Evolutionary conservation across 1,284 basidiomycete genomes (phyloP).

Genomic region (Phylloboletellus chloephorus): DNA sequence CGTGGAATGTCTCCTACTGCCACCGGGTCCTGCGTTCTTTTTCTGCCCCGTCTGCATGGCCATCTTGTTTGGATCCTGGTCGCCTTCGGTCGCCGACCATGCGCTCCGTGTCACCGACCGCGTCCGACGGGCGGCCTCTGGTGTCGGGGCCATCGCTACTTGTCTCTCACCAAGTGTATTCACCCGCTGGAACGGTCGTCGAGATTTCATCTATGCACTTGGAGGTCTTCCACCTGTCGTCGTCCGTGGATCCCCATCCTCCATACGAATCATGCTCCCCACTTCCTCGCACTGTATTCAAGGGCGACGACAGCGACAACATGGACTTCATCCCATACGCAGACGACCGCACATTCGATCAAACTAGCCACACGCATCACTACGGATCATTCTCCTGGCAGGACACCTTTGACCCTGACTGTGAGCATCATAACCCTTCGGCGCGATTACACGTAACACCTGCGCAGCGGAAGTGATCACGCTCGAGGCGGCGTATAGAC

Average conservation of each 20-base stretch:
- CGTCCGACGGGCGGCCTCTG: not conserved
- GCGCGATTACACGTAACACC: constrained; percentile 13
- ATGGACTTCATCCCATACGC: constrained; percentile 56
- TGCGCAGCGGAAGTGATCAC: constrained; percentile 43
- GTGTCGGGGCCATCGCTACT: constrained; percentile 1
- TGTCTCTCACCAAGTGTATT: constrained; percentile 16
- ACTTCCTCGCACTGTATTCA: constrained; percentile 38
- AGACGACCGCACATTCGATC: constrained; percentile 49
- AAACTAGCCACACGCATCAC: constrained; percentile 34
- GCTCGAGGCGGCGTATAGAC: constrained; percentile 39
- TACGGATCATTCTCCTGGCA: constrained; percentile 49
- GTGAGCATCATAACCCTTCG: constrained; percentile 34
- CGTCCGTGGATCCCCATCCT: constrained; percentile 30
- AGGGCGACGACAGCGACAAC: constrained; percentile 50
- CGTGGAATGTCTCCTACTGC: constrained; percentile 22
- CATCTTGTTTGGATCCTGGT: constrained; percentile 12
- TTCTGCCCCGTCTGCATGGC: constrained; percentile 18
- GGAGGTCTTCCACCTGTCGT: constrained; percentile 11
- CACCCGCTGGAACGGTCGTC: constrained; percentile 11
- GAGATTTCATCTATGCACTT: constrained; percentile 14
- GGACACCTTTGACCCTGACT: constrained; percentile 39
- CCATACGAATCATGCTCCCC: constrained; percentile 52
- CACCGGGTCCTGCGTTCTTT: constrained; percentile 16
- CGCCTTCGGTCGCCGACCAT: constrained; percentile 10
- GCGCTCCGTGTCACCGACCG: not conserved